These are phyloP conservation scores for Colletotrichum cuscutae DNA, from an alignment of 2,329 filamentous ascomycete species.

Conservation along the genomic window DNA sequence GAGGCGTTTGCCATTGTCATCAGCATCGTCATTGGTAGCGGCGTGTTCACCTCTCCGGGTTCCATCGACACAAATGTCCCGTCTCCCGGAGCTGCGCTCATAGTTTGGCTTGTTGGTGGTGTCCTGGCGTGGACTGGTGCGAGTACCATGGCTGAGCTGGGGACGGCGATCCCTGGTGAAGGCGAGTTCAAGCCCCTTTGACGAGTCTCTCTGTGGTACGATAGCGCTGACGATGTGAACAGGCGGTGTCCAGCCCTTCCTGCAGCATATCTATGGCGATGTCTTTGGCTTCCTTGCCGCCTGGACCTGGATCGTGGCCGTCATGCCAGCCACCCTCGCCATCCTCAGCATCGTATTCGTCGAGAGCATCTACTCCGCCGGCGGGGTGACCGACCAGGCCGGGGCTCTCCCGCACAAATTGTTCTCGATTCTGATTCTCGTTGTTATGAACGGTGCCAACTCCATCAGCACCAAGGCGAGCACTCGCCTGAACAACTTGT, in stretches of 20 bases:
- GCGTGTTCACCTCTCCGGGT: conserved; percentile 72
- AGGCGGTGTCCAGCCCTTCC: conserved; percentile 71
- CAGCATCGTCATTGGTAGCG: conserved; percentile 72
- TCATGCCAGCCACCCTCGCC: conserved; percentile 72
- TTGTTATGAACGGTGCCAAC: conserved; percentile 60
- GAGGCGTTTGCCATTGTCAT: conserved; percentile 70
- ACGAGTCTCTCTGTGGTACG: conserved; percentile 15
- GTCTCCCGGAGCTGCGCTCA: conserved; percentile 66
- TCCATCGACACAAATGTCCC: conserved; percentile 72
- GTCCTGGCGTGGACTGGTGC: conserved; percentile 73
- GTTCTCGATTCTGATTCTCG: conserved; percentile 59
- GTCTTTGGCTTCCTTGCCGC: conserved; percentile 70
- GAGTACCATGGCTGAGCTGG: conserved; percentile 70
- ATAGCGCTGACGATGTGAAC: background rate
- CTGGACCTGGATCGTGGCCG: conserved; percentile 73
- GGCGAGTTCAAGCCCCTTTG: conserved; percentile 46
- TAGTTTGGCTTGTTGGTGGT: conserved; percentile 71
- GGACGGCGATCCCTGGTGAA: conserved; percentile 71
- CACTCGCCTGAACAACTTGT: conserved; percentile 65
- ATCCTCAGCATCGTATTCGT: conserved; percentile 74
- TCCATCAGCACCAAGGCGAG: conserved; percentile 66
- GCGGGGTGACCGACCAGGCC: conserved; percentile 57
- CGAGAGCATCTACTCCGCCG: conserved; percentile 66
- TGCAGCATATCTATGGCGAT: conserved; percentile 70
- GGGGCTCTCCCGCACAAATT: conserved; percentile 59